phyloP scores from a whole-genome alignment of 1,139 yeast genomes.

The Protomyces gravidus region DNA sequence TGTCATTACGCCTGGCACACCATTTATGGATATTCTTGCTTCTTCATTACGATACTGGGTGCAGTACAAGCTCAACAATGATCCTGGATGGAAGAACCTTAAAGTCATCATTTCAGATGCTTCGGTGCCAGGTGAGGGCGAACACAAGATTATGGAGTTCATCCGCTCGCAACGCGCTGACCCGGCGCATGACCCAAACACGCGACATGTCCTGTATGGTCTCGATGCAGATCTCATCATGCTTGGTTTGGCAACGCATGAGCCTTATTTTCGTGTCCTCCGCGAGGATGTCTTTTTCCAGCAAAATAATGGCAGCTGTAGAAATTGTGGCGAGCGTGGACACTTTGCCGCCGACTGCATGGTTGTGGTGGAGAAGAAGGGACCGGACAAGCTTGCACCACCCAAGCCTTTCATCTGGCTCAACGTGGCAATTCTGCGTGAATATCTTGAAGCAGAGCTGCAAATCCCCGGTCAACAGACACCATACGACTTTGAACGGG shows the following conservation, averaged over 20 bases:
- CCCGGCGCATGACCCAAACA: constrained; percentile 71
- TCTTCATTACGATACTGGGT: constrained; percentile 81
- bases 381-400: constrained; percentile 52
- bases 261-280: constrained; percentile 88
- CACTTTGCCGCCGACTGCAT: constrained; percentile 35
- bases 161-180: constrained; percentile 77
- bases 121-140: constrained; percentile 99
- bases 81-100: constrained; percentile 78
- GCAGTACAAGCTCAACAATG: constrained; percentile 82
- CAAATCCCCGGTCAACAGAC: constrained; percentile 64
- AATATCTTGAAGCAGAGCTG: constrained; percentile 80
- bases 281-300: constrained; percentile 95
- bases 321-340: constrained; percentile 35
- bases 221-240: constrained; percentile 96
- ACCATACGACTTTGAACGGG: constrained; percentile 83
- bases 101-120: constrained; percentile 88
- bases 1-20: constrained; percentile 97
- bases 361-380: constrained; percentile 38
- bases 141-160: constrained; percentile 93
- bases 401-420: constrained; percentile 92
- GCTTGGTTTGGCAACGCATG: constrained; percentile 95
- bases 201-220: constrained; percentile 94
- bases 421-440: constrained; percentile 80
- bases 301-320: constrained; percentile 46
- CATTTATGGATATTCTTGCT: constrained; percentile 90